phyloP scores from a whole-genome alignment of 371 early-diverging fungal species.

The Mucor plumbeus region DNA sequence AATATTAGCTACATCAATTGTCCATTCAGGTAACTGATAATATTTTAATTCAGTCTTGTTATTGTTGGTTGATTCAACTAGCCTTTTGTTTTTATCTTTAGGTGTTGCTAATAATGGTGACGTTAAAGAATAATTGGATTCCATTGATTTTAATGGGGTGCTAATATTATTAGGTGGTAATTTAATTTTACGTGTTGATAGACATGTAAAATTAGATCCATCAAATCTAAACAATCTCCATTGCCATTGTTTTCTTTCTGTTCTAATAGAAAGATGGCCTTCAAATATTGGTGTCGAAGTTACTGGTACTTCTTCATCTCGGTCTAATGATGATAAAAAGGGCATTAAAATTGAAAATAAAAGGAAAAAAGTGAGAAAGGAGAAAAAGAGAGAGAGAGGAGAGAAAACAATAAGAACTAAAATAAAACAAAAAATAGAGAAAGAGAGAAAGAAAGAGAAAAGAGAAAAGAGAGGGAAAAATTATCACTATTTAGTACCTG shows the following conservation, averaged over 20 bases:
- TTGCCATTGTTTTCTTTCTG: slow-evolving; percentile 48
- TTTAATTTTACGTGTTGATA: slow-evolving; percentile 46
- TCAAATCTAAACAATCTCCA: slow-evolving; percentile 59
- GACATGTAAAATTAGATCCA: slow-evolving; percentile 49
- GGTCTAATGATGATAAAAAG: slow-evolving; percentile 18
- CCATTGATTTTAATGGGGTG: neutral
- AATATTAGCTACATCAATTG: slow-evolving; percentile 42
- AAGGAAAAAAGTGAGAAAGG: neutral
- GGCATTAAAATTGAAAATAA: slow-evolving; percentile 16
- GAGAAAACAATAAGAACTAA: neutral
- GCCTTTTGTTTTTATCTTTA: slow-evolving; percentile 30
- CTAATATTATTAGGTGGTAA: slow-evolving; percentile 35
- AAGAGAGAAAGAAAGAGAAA: neutral
- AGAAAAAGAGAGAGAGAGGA: neutral
- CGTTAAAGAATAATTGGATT: slow-evolving; percentile 30
- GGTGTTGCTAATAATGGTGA: slow-evolving; percentile 49
- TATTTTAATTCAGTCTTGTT: slow-evolving; percentile 35
- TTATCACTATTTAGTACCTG: neutral
- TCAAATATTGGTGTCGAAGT: slow-evolving; percentile 50
- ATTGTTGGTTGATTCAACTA: neutral
- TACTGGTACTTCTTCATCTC: slow-evolving; percentile 44
- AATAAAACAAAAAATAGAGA: neutral
- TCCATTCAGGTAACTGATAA: slow-evolving; percentile 56
- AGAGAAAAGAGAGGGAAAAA: neutral
- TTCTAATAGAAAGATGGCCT: slow-evolving; percentile 48